Conservation (phyloP, 2,329 filamentous ascomycete genomes). For the Penicillium decumbens region DNA sequence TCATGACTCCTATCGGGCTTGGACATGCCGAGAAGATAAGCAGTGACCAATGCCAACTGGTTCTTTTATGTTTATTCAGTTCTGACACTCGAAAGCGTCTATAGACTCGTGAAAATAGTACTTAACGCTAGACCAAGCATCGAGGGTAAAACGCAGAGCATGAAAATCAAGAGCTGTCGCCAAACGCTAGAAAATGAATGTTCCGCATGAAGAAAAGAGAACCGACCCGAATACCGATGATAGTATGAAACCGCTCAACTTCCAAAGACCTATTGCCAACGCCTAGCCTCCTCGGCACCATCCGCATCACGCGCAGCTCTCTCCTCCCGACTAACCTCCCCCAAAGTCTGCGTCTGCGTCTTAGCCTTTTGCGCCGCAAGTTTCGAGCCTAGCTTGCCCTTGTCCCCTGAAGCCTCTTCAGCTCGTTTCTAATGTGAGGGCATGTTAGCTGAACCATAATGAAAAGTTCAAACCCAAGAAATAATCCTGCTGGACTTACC, state of each 20-base stretch:
- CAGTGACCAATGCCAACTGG: neutral
- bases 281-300: conserved; percentile 52
- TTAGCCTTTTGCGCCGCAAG: conserved; percentile 72
- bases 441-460: neutral
- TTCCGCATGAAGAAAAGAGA: neutral
- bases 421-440: conserved; percentile 57
- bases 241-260: neutral
- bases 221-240: neutral
- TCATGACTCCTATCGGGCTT: neutral
- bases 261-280: conserved; percentile 48
- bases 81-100: too few relatives aligned
- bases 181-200: neutral
- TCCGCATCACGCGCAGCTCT: conserved; percentile 64
- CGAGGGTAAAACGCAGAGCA: too few relatives aligned
- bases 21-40: neutral
- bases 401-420: conserved; percentile 47
- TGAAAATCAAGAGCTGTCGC: too few relatives aligned
- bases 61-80: neutral
- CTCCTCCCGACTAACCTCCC: conserved; percentile 64
- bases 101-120: too few relatives aligned
- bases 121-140: too few relatives aligned
- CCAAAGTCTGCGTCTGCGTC: conserved; percentile 63
- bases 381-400: conserved; percentile 66
- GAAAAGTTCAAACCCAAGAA: neutral
- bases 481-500: conserved; percentile 52